Evolutionary conservation across 2,329 filamentous ascomycete species (phyloP).

Genomic region (Helotiales sp.): DNA sequence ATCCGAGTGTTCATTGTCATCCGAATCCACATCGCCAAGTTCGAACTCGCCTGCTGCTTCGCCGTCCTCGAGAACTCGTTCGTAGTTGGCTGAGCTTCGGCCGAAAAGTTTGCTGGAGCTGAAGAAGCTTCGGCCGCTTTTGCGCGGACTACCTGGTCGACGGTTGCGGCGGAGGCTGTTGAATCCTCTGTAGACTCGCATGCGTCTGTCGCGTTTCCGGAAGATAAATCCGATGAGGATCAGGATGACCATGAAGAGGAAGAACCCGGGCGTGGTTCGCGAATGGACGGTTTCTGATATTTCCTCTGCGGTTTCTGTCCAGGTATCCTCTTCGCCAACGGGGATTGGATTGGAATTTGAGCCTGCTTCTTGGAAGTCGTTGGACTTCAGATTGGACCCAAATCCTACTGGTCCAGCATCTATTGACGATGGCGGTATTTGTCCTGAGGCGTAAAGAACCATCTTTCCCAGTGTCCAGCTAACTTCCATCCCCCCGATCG

Average conservation of each 20-base stretch:
- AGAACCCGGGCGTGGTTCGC: constrained; percentile 72
- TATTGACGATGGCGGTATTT: constrained; percentile 70
- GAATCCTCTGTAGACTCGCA: constrained; percentile 62
- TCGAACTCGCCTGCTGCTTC: constrained; percentile 75
- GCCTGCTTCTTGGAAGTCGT: constrained; percentile 85
- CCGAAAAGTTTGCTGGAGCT: constrained; percentile 68
- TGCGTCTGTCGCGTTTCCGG: constrained; percentile 77
- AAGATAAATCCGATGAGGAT: constrained; percentile 73
- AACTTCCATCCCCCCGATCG: constrained; percentile 88
- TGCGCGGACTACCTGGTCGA: constrained; percentile 53
- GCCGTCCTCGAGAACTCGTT: constrained; percentile 84
- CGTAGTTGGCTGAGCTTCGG: constrained; percentile 67
- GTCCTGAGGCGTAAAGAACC: constrained; percentile 90
- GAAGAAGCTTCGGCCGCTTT: constrained; percentile 54
- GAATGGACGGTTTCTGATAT: constrained; percentile 70
- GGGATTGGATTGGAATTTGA: constrained; percentile 49
- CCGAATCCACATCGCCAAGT: constrained; percentile 68
- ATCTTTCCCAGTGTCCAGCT: constrained; percentile 98
- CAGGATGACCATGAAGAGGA: constrained; percentile 79
- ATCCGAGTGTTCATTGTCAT: constrained; percentile 68
- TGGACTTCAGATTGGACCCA: constrained; percentile 72
- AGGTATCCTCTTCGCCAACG: constrained; percentile 60
- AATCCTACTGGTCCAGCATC: constrained; percentile 83
- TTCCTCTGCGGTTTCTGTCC: constrained; percentile 57
- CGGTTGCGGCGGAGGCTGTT: constrained; percentile 50